phyloP scores from a whole-genome alignment of 2,329 filamentous ascomycete species.

The Amesomyces nigricolor region DNA sequence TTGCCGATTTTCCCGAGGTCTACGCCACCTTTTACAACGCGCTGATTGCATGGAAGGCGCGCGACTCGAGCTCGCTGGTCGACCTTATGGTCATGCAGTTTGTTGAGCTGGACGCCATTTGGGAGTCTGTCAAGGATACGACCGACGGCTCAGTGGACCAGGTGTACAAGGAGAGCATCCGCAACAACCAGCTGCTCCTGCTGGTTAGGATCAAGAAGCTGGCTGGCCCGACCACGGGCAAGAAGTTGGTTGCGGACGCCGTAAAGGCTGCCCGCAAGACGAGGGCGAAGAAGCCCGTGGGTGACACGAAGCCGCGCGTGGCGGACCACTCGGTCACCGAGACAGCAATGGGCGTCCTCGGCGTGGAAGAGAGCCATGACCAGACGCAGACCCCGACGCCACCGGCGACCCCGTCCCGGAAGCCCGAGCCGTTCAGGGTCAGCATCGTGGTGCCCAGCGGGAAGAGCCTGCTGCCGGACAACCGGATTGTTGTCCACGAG shows the following conservation, averaged over 20 bases:
- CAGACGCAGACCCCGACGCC: slow-evolving; percentile 48
- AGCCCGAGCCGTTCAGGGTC: slow-evolving; percentile 30
- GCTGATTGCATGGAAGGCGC: slow-evolving; percentile 78
- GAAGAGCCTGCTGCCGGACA: slow-evolving; percentile 60
- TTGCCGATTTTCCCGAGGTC: slow-evolving; percentile 58
- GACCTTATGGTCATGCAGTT: slow-evolving; percentile 85
- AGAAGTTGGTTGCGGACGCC: slow-evolving; percentile 67
- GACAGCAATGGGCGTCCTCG: slow-evolving; percentile 37
- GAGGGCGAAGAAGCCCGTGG: slow-evolving; percentile 59
- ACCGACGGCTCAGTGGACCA: slow-evolving; percentile 66
- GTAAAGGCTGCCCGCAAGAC: slow-evolving; percentile 65
- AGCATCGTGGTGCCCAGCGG: slow-evolving; percentile 23
- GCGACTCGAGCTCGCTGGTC: slow-evolving; percentile 70
- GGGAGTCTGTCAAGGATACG: slow-evolving; percentile 75
- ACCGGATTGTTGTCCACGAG: slow-evolving; percentile 71
- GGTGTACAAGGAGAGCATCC: slow-evolving; percentile 74
- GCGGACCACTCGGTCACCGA: slow-evolving; percentile 42
- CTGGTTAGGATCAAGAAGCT: slow-evolving; percentile 75
- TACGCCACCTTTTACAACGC: slow-evolving; percentile 72
- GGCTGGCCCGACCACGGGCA: slow-evolving; percentile 64
- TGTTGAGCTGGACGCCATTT: slow-evolving; percentile 76
- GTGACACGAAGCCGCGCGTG: slow-evolving; percentile 65
- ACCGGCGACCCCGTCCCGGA: slow-evolving; percentile 44
- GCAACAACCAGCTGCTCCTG: slow-evolving; percentile 73
- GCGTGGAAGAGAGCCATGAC: slow-evolving; percentile 36